These are phyloP conservation scores for Porodaedalea pini DNA, from an alignment of 1,284 basidiomycete species.

Conservation along the genomic window DNA sequence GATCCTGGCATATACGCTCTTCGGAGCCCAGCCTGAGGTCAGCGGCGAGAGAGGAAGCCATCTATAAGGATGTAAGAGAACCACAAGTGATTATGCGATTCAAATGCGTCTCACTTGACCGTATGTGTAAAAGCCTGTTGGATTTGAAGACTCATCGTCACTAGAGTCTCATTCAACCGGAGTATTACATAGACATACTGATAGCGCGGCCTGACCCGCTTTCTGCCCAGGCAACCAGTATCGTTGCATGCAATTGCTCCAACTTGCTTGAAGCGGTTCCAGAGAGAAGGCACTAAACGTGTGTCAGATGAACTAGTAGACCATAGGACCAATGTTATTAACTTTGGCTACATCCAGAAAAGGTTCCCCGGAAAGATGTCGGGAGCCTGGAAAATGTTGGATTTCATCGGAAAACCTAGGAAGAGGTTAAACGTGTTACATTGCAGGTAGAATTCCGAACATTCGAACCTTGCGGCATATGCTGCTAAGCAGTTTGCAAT, in stretches of 20 bases:
- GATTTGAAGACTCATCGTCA: background rate
- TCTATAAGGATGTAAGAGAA: background rate
- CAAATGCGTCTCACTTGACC: slow-evolving; percentile 1
- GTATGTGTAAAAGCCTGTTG: slow-evolving; percentile 9
- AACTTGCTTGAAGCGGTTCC: background rate
- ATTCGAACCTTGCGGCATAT: slow-evolving; percentile 14
- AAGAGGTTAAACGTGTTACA: no score
- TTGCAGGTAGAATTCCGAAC: no score
- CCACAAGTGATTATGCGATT: background rate
- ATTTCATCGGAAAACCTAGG: slow-evolving; percentile 13
- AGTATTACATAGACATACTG: slow-evolving; percentile 3
- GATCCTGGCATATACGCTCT: slow-evolving; percentile 2
- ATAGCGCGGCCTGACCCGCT: slow-evolving; percentile 6
- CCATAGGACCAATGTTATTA: background rate
- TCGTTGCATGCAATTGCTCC: slow-evolving; percentile 7
- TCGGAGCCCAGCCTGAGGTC: slow-evolving; percentile 13
- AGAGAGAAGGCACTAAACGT: background rate
- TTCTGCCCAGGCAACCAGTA: slow-evolving; percentile 14
- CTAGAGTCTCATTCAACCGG: background rate
- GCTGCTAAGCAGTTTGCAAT: slow-evolving; percentile 15
- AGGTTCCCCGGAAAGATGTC: slow-evolving; percentile 9
- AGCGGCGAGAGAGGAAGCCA: slow-evolving; percentile 4
- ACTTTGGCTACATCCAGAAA: slow-evolving; percentile 10
- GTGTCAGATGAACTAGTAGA: background rate
- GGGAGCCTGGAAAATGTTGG: slow-evolving; percentile 1